Conservation (phyloP, 306 rosid species). For the Parietaria judaica region DNA sequence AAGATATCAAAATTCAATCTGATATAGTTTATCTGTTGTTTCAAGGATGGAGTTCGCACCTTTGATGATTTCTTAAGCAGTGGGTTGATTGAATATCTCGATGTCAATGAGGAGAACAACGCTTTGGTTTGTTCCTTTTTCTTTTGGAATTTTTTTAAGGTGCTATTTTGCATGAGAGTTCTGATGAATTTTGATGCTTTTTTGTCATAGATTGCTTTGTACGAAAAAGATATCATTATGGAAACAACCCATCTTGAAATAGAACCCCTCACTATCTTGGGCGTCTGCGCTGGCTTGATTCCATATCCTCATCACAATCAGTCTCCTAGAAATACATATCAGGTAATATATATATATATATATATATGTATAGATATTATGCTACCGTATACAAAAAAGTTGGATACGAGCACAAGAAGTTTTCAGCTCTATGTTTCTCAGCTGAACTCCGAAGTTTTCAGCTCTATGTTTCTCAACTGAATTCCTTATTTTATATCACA, state of each 20-base stretch:
- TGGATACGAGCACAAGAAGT: too few relatives aligned
- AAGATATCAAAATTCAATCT: neutral
- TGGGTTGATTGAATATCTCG: conserved; percentile 92
- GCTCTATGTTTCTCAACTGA: neutral
- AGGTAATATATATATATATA: conserved; percentile 53
- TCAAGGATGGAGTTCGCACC: conserved; percentile 75
- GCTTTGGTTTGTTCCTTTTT: conserved; percentile 59
- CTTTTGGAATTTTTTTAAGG: conserved; percentile 13
- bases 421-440: too few relatives aligned
- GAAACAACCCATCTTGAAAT: conserved; percentile 83
- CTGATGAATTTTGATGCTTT: conserved; percentile 9
- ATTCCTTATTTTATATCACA: neutral
- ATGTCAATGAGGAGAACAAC: conserved; percentile 94
- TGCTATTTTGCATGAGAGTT: conserved; percentile 10
- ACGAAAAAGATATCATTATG: conserved; percentile 62
- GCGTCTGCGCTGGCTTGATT: conserved; percentile 84
- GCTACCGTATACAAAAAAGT: too few relatives aligned
- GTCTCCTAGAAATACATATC: conserved; percentile 97
- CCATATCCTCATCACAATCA: conserved; percentile 99
- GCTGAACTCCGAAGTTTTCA: too few relatives aligned
- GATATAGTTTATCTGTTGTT: conserved; percentile 17
- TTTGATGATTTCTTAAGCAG: conserved; percentile 79
- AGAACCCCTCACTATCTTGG: conserved; percentile 89
- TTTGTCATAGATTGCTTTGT: conserved; percentile 67
- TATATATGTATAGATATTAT: neutral